These are phyloP conservation scores for Rhododendron ovatum DNA, from an alignment of 148 eudicot genomes.

Conservation along the genomic window DNA sequence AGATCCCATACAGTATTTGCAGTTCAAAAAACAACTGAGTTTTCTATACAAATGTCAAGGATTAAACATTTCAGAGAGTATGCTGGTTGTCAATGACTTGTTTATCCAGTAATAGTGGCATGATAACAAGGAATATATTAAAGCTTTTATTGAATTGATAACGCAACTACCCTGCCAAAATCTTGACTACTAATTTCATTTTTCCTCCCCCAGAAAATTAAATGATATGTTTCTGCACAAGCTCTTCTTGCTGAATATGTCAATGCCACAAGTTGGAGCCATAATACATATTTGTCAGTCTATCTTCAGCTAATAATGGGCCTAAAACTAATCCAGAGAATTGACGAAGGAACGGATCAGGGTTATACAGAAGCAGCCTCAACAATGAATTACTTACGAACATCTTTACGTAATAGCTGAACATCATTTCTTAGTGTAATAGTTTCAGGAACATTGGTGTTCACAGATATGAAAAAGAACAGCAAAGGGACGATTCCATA, in stretches of 20 bases:
- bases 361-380: background rate
- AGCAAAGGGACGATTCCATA: constrained; percentile 4
- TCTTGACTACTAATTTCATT: background rate
- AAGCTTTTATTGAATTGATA: background rate
- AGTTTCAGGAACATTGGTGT: background rate
- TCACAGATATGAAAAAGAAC: background rate
- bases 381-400: background rate
- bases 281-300: background rate
- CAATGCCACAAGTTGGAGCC: background rate
- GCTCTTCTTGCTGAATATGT: background rate
- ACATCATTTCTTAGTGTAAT: background rate
- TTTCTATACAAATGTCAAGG: background rate
- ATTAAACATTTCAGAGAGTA: background rate
- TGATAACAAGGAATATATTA: background rate
- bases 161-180: background rate
- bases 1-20: background rate
- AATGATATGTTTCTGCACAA: background rate
- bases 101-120: background rate
- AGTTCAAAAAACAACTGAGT: background rate
- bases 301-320: background rate
- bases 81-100: background rate
- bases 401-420: background rate
- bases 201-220: background rate
- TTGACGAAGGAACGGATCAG: background rate
- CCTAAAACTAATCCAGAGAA: background rate